These are phyloP conservation scores for Salix arbutifolia DNA, from an alignment of 345 rosid species.

Conservation along the genomic window DNA sequence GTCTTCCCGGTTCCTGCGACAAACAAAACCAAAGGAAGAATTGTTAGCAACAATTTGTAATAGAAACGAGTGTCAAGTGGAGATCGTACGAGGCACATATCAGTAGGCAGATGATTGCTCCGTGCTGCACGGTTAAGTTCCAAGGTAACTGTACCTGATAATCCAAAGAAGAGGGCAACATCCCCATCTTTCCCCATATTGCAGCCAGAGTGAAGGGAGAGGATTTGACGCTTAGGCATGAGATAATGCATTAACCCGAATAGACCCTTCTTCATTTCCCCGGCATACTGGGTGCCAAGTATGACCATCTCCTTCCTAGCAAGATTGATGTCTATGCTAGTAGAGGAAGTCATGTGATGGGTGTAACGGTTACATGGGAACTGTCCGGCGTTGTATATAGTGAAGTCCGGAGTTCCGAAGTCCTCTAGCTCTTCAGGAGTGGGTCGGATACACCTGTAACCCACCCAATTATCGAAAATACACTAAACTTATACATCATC, in stretches of 20 bases:
- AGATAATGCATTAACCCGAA: constrained; percentile 98
- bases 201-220: constrained; percentile 96
- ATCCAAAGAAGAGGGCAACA: constrained; percentile 98
- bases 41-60: constrained; percentile 1
- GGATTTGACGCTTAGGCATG: constrained; percentile 93
- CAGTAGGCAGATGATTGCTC: constrained; percentile 14
- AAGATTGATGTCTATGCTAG: constrained; percentile 91
- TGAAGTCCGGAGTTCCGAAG: constrained; percentile 96
- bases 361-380: constrained; percentile 98
- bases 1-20: constrained; percentile 85
- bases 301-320: constrained; percentile 97
- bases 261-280: constrained; percentile 99
- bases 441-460: constrained; percentile 97
- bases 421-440: constrained; percentile 92
- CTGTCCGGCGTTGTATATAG: constrained; percentile 95
- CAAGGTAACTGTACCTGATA: constrained; percentile 66
- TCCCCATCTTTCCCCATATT: constrained; percentile 98
- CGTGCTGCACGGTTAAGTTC: constrained; percentile 19
- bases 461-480: constrained; percentile 37
- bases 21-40: background rate
- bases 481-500: constrained; percentile 38
- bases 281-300: constrained; percentile 94
- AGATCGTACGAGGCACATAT: constrained; percentile 23
- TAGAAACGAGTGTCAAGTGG: background rate
- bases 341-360: constrained; percentile 97